Conservation (phyloP, 345 rosid genomes). For the Linum tenue region DNA sequence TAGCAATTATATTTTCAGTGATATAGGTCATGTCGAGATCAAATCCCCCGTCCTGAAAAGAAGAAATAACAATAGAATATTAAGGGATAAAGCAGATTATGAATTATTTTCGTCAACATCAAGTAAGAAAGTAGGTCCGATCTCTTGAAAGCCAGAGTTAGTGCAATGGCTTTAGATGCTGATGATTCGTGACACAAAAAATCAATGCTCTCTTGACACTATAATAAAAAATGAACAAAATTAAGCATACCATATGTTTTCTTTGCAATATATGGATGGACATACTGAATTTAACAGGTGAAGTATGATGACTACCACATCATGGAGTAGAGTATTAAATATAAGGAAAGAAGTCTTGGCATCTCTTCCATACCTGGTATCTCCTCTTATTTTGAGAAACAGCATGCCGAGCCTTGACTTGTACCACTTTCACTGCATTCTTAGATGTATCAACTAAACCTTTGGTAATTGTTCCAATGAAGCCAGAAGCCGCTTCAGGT, state of each 20-base stretch:
- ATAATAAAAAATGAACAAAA: too few species aligned
- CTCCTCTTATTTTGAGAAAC: slow-evolving; percentile 83
- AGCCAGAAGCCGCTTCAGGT: slow-evolving; percentile 42
- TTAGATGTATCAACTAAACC: slow-evolving; percentile 77
- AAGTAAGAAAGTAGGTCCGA: neutral
- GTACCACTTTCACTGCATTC: slow-evolving; percentile 85
- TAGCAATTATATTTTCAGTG: slow-evolving; percentile 80
- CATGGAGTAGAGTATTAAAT: neutral
- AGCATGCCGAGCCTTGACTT: slow-evolving; percentile 84
- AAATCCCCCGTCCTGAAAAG: slow-evolving; percentile 71
- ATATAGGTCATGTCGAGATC: slow-evolving; percentile 81
- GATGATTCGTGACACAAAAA: neutral
- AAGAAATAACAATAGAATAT: slow-evolving; percentile 5
- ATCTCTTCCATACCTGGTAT: slow-evolving; percentile 47
- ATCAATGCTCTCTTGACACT: neutral
- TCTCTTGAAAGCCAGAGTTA: neutral
- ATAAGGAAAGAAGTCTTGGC: neutral
- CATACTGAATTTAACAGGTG: too few species aligned
- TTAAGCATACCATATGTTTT: too few species aligned
- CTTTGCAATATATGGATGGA: too few species aligned
- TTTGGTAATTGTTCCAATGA: slow-evolving; percentile 60
- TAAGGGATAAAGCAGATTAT: neutral
- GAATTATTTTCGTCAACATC: neutral
- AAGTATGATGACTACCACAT: neutral
- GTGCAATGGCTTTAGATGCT: neutral